Evolutionary conservation across 2,329 filamentous ascomycete species (phyloP).

Genomic region (Botrytis hyacinthi): DNA sequence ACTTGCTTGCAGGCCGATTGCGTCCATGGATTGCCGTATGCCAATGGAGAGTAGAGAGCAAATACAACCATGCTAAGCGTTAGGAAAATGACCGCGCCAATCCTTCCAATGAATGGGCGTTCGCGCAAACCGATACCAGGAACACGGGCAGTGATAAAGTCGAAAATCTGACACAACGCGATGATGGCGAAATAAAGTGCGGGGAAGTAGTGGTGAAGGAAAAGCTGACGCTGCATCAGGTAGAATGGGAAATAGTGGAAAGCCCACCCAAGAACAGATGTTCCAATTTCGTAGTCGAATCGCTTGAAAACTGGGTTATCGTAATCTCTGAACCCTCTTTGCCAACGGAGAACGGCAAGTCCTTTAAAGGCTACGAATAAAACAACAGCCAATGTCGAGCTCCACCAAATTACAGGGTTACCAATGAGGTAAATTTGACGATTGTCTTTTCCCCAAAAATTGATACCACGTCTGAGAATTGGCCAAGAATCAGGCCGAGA

Average conservation of each 20-base stretch:
- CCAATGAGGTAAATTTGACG: slow-evolving; percentile 96
- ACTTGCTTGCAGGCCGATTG: slow-evolving; percentile 80
- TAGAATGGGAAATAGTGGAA: slow-evolving; percentile 99
- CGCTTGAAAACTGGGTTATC: slow-evolving; percentile 80
- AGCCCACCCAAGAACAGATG: slow-evolving; percentile 87
- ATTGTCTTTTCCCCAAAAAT: slow-evolving; percentile 96
- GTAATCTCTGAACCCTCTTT: slow-evolving; percentile 89
- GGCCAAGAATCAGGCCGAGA: slow-evolving; percentile 94
- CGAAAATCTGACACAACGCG: slow-evolving; percentile 82
- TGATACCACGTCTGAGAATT: slow-evolving; percentile 87
- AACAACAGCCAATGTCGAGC: slow-evolving; percentile 72
- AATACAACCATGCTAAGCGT: slow-evolving; percentile 74
- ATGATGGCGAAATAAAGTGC: slow-evolving; percentile 94
- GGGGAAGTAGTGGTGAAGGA: slow-evolving; percentile 97
- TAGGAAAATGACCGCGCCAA: slow-evolving; percentile 72
- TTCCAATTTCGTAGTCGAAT: slow-evolving; percentile 96
- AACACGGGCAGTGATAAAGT: slow-evolving; percentile 77
- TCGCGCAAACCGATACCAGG: slow-evolving; percentile 64
- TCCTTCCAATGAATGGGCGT: slow-evolving; percentile 70
- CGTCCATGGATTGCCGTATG: slow-evolving; percentile 94
- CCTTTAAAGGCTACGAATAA: slow-evolving; percentile 84
- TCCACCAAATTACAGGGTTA: slow-evolving; percentile 95
- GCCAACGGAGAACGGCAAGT: slow-evolving; percentile 85
- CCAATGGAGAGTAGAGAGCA: slow-evolving; percentile 79
- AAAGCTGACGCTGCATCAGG: slow-evolving; percentile 96